A percentile compares a stretch with the other conserved stretches of the same genome.
These are phyloP conservation scores for Pezizomycotina sp. DNA, from an alignment of 2,329 filamentous ascomycete species.

Conservation along the genomic window DNA sequence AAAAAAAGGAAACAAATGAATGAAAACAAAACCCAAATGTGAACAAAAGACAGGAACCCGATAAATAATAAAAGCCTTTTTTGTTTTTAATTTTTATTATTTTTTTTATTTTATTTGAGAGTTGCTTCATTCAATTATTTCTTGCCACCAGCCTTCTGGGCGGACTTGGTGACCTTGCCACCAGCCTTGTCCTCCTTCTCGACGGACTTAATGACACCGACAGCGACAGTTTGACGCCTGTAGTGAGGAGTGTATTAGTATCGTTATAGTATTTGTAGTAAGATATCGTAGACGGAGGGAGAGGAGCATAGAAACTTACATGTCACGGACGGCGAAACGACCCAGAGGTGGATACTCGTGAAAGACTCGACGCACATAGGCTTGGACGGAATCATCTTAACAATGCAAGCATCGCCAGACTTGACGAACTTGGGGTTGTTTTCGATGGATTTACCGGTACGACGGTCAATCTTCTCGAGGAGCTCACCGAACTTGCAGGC, in stretches of 20 bases:
- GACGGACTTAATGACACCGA: constrained; percentile 87
- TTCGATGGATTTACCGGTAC: constrained; percentile 97
- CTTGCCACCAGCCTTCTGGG: constrained; percentile 31
- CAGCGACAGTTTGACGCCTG: constrained; percentile 70
- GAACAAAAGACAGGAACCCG: constrained; percentile 3
- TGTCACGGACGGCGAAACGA: constrained; percentile 99
- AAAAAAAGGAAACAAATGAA: constrained; percentile 17
- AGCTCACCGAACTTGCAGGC: constrained; percentile 99
- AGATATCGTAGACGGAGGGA: constrained; percentile 27
- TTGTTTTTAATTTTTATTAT: constrained; percentile 14
- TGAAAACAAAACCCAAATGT: constrained; percentile 6
- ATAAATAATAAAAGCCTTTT: constrained; percentile 7
- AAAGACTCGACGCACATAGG: constrained; percentile 99
- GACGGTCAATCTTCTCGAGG: constrained; percentile 99
- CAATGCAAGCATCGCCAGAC: constrained; percentile 99
- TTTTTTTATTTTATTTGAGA: constrained; percentile 6
- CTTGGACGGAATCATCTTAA: constrained; percentile 99
- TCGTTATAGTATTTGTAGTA: constrained; percentile 7
- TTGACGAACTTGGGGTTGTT: constrained; percentile 97
- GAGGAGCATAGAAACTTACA: too few species aligned
- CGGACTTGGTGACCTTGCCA: constrained; percentile 31
- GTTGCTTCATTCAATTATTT: constrained; percentile 28
- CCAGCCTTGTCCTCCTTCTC: constrained; percentile 40
- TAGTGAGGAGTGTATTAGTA: too few species aligned
- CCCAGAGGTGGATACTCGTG: constrained; percentile 99